Percentiles rank a stretch among this genome's conserved stretches.
Conservation (phyloP, 805 yeast species). For the Metschnikowia dekortorum region DNA sequence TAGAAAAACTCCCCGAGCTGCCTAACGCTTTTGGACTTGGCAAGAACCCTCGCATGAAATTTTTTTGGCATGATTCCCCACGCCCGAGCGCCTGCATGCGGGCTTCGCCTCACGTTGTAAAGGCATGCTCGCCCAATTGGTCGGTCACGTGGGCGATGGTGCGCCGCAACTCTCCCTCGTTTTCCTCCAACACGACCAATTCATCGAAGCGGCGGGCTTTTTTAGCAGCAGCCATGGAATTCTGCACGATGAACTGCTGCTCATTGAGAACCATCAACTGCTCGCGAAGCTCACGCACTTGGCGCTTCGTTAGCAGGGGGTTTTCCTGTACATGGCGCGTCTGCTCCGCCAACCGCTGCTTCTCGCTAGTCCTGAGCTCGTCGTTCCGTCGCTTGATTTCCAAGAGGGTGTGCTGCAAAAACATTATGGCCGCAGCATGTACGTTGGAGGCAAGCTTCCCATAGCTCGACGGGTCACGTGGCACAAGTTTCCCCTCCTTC, state of each 20-base stretch:
- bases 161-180: constrained; percentile 50
- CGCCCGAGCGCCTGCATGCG: neutral
- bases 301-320: constrained; percentile 41
- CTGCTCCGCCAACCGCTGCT: constrained; percentile 16
- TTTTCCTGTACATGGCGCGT: neutral
- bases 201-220: constrained; percentile 75
- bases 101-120: constrained; percentile 8
- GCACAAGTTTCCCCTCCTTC: neutral
- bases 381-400: constrained; percentile 59
- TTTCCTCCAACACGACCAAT: constrained; percentile 52
- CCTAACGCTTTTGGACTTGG: too few species aligned
- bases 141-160: constrained; percentile 45
- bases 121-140: constrained; percentile 53
- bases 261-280: constrained; percentile 84
- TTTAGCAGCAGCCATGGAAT: constrained; percentile 59
- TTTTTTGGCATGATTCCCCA: too few species aligned
- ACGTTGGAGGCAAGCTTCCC: constrained; percentile 44
- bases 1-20: neutral
- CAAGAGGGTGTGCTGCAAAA: constrained; percentile 63
- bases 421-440: constrained; percentile 50
- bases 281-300: constrained; percentile 60
- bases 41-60: too few species aligned
- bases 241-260: constrained; percentile 67
- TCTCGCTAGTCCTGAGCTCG: constrained; percentile 30
- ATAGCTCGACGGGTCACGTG: neutral